Evolutionary conservation across 2,329 filamentous ascomycete genomes (phyloP).

Genomic region (Blastomyces emzantsi): DNA sequence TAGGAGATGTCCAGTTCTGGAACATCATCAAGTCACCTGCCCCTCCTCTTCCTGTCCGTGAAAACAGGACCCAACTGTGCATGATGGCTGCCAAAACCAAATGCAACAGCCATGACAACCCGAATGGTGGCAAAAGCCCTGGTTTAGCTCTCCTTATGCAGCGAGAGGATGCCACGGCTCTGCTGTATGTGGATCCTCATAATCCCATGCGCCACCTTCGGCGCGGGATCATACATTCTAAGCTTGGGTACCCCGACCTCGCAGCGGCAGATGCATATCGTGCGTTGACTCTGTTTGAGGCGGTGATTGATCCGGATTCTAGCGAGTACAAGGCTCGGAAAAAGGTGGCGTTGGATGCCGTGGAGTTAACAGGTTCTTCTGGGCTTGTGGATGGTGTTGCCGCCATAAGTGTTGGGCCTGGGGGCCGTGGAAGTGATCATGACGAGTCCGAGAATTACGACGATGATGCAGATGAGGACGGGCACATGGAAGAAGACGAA

Average conservation of each 20-base stretch:
- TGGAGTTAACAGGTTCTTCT: background rate
- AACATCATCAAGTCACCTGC: background rate
- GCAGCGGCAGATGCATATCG: conserved; percentile 85
- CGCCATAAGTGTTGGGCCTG: background rate
- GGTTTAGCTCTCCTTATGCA: conserved; percentile 8
- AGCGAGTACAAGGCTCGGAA: conserved; percentile 71
- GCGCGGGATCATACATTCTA: conserved; percentile 60
- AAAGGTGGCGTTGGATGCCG: conserved; percentile 22
- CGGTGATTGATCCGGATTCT: conserved; percentile 60
- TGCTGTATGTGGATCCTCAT: conserved; percentile 33
- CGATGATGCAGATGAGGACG: conserved; percentile 34
- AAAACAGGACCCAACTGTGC: background rate
- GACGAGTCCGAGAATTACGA: conserved; percentile 15
- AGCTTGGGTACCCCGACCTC: conserved; percentile 79
- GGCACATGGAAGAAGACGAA: conserved; percentile 26
- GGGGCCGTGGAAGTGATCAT: background rate
- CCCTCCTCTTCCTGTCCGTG: background rate
- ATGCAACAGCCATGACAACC: background rate
- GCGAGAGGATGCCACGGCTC: conserved; percentile 48
- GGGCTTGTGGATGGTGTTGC: background rate
- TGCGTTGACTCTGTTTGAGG: conserved; percentile 77
- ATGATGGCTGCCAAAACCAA: background rate
- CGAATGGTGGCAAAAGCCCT: background rate
- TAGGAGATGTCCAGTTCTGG: background rate
- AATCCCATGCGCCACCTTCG: conserved; percentile 34